Evolutionary conservation across 106 monocot species (phyloP), one percentile per base, ranked within the genome.

Genomic region (Dendrobium catenatum): DNA sequence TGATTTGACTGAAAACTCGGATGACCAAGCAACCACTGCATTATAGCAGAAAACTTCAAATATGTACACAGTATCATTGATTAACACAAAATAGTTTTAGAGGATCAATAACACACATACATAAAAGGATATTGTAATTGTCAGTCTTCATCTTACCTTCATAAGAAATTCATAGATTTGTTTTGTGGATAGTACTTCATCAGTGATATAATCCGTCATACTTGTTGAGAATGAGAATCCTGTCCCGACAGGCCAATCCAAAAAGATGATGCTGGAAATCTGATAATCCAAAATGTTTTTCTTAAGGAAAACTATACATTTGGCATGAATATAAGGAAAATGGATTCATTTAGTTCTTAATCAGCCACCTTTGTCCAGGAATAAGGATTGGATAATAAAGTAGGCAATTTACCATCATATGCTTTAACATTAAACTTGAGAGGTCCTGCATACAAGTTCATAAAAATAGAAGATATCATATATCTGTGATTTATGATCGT

Each of bases 11-110:
- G 47, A 76, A 91, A 94, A 33, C 86, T 42, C 5, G 88, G 91
- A 54, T 94, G 88, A 20, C 84, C 79, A 27, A 77, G 33, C 26
- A 87, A 79, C 94, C 94, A 94, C 91, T 94, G 76, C 59, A 85
- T 11, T 17, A 4, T 74, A 19, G 0, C 4, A 44, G 8, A 44
- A 44, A 1, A 31, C 31, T 31, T 31, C 31, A 31, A 27, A 27
- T 27, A 27, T 27, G 27, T 27, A 27, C 0, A 0, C 0, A 31
- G 31, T 1, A 31, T 31, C 31, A 31, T 31, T 31, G 31, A 31
- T 31, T 31, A 31, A 31, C 31, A 31, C 31, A 31, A 31, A 31
- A 31, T 31, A 31, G 31, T 31, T 31, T 31, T 31, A 31, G 31
- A 31, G 31, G 31, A 31, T 31, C 31, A 31, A 31, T 31, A 31